Evolutionary conservation across 139 green algal species (phyloP).

Genomic region (Chlorella sp.): DNA sequence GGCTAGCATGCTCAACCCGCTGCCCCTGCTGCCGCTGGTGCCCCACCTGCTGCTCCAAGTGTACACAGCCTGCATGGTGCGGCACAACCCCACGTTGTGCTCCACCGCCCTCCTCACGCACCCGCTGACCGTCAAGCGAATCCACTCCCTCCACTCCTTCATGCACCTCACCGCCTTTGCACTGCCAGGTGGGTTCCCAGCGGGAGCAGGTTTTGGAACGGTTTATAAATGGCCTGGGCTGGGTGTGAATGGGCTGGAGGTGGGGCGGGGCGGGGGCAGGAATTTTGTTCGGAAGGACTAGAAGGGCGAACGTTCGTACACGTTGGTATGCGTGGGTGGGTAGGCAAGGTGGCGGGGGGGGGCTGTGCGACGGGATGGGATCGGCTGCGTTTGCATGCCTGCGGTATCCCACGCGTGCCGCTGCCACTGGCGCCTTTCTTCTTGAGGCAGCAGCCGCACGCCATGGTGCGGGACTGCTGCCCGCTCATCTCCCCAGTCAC

Average conservation of each 20-base stretch:
- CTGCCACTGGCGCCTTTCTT: too few species aligned
- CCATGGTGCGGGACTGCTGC: too few species aligned
- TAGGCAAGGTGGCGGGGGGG: too few species aligned
- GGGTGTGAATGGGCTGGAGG: neutral
- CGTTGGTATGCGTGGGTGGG: too few species aligned
- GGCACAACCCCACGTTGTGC: neutral
- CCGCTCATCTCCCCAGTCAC: too few species aligned
- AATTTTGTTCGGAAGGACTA: too few species aligned
- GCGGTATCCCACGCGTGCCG: neutral
- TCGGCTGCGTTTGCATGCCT: neutral
- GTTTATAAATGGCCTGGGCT: too few species aligned
- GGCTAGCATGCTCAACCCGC: conserved; percentile 3
- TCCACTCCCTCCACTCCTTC: neutral
- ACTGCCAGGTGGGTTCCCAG: neutral
- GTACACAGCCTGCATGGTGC: neutral
- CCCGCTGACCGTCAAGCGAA: neutral
- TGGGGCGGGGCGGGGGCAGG: too few species aligned
- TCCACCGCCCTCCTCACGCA: neutral
- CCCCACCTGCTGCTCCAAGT: neutral
- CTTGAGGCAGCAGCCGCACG: too few species aligned
- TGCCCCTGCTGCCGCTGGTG: conserved; percentile 13
- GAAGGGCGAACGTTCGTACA: too few species aligned
- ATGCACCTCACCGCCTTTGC: neutral
- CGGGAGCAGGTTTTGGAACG: too few species aligned
- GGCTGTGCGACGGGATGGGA: too few species aligned